A percentile compares a stretch with the other conserved stretches of the same genome.
phyloP scores from a whole-genome alignment of 257 asterid species.

The Solanum sejunctum region DNA sequence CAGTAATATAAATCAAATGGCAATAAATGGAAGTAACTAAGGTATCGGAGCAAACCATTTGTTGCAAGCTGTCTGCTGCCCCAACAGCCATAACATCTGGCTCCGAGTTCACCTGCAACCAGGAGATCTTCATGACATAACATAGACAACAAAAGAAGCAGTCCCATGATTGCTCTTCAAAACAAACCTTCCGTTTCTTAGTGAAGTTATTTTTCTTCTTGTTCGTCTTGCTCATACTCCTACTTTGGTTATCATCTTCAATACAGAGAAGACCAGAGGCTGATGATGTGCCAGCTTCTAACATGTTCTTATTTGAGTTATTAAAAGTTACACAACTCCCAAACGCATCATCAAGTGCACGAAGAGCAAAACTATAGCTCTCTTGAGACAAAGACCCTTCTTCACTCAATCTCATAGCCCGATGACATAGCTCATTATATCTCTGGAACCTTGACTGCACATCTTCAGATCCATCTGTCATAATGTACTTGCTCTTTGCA shows the following conservation, averaged over 20 bases:
- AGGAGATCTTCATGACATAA: not conserved
- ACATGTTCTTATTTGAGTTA: slow-evolving; percentile 51
- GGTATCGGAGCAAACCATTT: slow-evolving; percentile 47
- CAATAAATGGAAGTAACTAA: not conserved
- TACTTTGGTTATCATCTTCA: slow-evolving; percentile 72
- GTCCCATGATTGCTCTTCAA: not conserved
- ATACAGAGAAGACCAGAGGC: slow-evolving; percentile 61
- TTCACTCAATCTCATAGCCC: slow-evolving; percentile 72
- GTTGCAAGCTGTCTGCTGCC: slow-evolving; percentile 67
- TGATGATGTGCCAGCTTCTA: slow-evolving; percentile 61
- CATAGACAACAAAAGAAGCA: not conserved
- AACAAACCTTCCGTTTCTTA: slow-evolving; percentile 80
- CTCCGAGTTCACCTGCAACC: slow-evolving; percentile 61
- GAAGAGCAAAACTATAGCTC: slow-evolving; percentile 43
- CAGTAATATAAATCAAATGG: not conserved
- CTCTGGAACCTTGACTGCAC: slow-evolving; percentile 73
- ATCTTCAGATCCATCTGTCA: slow-evolving; percentile 56
- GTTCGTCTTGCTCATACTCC: slow-evolving; percentile 63
- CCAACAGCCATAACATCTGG: slow-evolving; percentile 55
- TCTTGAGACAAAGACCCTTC: slow-evolving; percentile 94
- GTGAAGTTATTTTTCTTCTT: slow-evolving; percentile 60
- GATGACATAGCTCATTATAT: slow-evolving; percentile 64
- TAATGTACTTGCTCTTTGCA: slow-evolving; percentile 43
- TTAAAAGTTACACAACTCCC: slow-evolving; percentile 61
- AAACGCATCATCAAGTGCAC: slow-evolving; percentile 73